Base-by-base conservation (phyloP, 1,284 basidiomycete genomes). In the Boletus hoseneyae region DNA sequence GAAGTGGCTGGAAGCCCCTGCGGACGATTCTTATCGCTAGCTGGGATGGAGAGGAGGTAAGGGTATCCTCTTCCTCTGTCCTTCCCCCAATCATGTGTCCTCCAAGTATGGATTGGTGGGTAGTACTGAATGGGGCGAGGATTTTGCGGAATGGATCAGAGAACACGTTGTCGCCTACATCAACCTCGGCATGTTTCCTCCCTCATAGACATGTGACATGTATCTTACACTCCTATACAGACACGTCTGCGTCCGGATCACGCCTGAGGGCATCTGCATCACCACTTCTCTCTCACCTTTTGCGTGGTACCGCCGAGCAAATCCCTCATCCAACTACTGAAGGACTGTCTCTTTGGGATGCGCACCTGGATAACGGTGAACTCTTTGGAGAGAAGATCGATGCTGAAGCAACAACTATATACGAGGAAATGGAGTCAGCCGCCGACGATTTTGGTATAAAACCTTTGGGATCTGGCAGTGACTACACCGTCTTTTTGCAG, bases 111-210 rank as follows among this genome's bases (percentile, higher is more conserved):
- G 89, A 35, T 71, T 92, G 27, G 76, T 93, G 47, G 90, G 90
- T 10, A 83, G 80, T 54, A 90, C 87, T 9, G 89, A 92, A 67
- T 90, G 81, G 73, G 84, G 83, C 11, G 90, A 92, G 63, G 88
- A 92, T 65, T 93, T 90, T 61, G 70, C 79, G 3, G 74, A 80
- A n/a, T 91, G 83, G 80, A 78, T 92, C 45, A 67, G 73, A 48
- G 68, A 77, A 42, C 75, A 90, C 54, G 83, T 85, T 16, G 87
- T 89, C 16, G 79, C 85, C 2, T 94, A 94, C 66, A 69, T 92
- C 51, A 94, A 94, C 67, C 66, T 84, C 19, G 84, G 80, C 79
- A 57, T 40, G 74, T 60, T n/a, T 15, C n/a, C 7, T 37, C 6
- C 18, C 12, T 37, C 27, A 32, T 12, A 21, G 30, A 34, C 10